Conservation (phyloP, 2,329 filamentous ascomycete genomes). For the Xylariaceae sp. region DNA sequence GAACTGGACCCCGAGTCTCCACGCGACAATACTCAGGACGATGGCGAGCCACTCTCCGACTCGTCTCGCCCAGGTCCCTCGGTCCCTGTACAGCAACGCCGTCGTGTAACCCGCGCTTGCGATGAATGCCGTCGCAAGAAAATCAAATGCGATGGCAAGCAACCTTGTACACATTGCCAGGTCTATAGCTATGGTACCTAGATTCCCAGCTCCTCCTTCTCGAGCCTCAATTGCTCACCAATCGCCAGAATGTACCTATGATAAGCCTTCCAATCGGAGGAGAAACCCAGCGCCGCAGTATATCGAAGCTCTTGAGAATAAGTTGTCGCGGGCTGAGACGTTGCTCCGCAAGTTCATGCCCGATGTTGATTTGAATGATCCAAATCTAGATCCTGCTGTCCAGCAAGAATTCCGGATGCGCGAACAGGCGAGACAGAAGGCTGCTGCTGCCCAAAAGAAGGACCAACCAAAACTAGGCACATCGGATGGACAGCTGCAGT, state of each 20-base stretch:
- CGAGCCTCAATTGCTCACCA: slow-evolving; percentile 33
- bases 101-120: slow-evolving; percentile 80
- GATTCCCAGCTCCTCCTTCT: slow-evolving; percentile 4
- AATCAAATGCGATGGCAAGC: slow-evolving; percentile 87
- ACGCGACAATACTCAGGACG: slow-evolving; percentile 46
- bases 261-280: slow-evolving; percentile 90
- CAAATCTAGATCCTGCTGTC: slow-evolving; percentile 78
- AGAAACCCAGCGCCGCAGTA: slow-evolving; percentile 93
- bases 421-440: slow-evolving; percentile 57
- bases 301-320: slow-evolving; percentile 85
- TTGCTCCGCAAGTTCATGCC: slow-evolving; percentile 81
- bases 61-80: slow-evolving; percentile 47
- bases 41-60: slow-evolving; percentile 30
- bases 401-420: slow-evolving; percentile 71
- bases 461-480: slow-evolving; percentile 42
- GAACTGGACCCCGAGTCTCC: slow-evolving; percentile 42
- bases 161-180: slow-evolving; percentile 93
- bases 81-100: slow-evolving; percentile 74
- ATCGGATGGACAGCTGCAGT: slow-evolving; percentile 77
- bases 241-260: slow-evolving; percentile 84
- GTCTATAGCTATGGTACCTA: slow-evolving; percentile 93
- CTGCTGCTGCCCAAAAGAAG: slow-evolving; percentile 50
- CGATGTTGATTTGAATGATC: slow-evolving; percentile 84
- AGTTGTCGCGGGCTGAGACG: slow-evolving; percentile 82
- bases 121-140: slow-evolving; percentile 81